phyloP scores from a whole-genome alignment of 176 grass and related monocot species.

The Elymus sibiricus region DNA sequence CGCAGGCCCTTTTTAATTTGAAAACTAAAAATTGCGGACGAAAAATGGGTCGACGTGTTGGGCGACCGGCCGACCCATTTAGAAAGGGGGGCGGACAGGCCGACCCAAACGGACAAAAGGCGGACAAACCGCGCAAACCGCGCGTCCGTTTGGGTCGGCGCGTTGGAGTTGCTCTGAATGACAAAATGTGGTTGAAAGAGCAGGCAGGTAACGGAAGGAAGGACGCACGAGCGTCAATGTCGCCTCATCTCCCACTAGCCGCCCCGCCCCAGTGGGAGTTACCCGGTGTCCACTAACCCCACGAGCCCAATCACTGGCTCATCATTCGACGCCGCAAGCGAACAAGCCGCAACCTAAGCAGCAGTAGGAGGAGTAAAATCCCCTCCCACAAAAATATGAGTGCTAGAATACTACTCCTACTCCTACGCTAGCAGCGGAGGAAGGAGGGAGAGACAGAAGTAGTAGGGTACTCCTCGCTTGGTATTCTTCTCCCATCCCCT shows the following conservation, averaged over 20 bases:
- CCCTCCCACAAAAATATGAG: slow-evolving; percentile 2
- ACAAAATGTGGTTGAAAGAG: neutral
- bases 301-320: slow-evolving; percentile 35
- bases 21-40: too few relatives aligned
- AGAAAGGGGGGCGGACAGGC: too few relatives aligned
- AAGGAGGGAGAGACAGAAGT: neutral
- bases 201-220: neutral
- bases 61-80: too few relatives aligned
- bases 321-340: slow-evolving; percentile 33
- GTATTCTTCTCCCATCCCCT: slow-evolving; percentile 14
- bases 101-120: too few relatives aligned
- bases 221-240: slow-evolving; percentile 16
- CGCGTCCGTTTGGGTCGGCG: too few relatives aligned
- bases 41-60: too few relatives aligned
- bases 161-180: too few relatives aligned
- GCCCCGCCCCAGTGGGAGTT: slow-evolving; percentile 30
- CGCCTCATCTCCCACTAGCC: slow-evolving; percentile 42
- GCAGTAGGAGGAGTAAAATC: neutral
- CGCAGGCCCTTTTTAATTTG: too few relatives aligned
- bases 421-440: neutral
- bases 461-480: neutral
- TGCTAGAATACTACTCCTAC: neutral
- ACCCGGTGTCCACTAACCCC: slow-evolving; percentile 44
- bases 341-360: slow-evolving; percentile 11
- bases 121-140: too few relatives aligned